phyloP scores from a whole-genome alignment of 1,139 yeast genomes.

The Diutina neorugosa region DNA sequence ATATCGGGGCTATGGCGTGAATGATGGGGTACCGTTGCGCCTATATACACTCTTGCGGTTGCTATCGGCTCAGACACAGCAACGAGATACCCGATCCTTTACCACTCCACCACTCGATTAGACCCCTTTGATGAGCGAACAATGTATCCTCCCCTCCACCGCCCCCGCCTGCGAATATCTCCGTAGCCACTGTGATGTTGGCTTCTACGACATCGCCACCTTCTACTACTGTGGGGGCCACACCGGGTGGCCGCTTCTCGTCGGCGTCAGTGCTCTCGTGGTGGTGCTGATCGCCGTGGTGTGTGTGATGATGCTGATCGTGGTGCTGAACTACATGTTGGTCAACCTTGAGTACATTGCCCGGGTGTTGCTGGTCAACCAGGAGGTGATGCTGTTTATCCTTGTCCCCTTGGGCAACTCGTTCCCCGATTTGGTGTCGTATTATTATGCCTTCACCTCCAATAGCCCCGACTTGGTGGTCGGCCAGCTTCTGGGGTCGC shows the following conservation, averaged over 20 bases:
- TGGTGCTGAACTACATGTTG: slow-evolving; percentile 26
- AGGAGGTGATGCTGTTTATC: slow-evolving; percentile 22
- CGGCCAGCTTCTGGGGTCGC: slow-evolving; percentile 31
- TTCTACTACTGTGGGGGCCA: slow-evolving; percentile 15
- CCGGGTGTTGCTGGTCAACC: slow-evolving; percentile 15
- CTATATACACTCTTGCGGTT: background rate
- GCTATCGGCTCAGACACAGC: background rate
- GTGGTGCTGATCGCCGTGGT: slow-evolving; percentile 12
- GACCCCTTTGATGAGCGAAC: background rate
- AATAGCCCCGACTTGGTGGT: slow-evolving; percentile 24
- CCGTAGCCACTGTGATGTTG: slow-evolving; percentile 13
- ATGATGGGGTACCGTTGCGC: background rate
- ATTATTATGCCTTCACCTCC: slow-evolving; percentile 20
- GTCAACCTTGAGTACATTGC: slow-evolving; percentile 21
- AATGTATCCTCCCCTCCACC: slow-evolving; percentile 4
- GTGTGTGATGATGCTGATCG: slow-evolving; percentile 18
- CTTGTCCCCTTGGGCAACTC: slow-evolving; percentile 30
- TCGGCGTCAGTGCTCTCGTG: slow-evolving; percentile 10
- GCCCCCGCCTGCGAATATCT: slow-evolving; percentile 13
- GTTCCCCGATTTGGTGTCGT: slow-evolving; percentile 28
- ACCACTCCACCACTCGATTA: background rate
- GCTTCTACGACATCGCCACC: slow-evolving; percentile 17
- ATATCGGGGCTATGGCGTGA: background rate
- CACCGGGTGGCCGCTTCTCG: slow-evolving; percentile 5
- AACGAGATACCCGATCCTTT: background rate